phyloP scores from a whole-genome alignment of 2,329 filamentous ascomycete species.

The Cryphonectria nitschkei region DNA sequence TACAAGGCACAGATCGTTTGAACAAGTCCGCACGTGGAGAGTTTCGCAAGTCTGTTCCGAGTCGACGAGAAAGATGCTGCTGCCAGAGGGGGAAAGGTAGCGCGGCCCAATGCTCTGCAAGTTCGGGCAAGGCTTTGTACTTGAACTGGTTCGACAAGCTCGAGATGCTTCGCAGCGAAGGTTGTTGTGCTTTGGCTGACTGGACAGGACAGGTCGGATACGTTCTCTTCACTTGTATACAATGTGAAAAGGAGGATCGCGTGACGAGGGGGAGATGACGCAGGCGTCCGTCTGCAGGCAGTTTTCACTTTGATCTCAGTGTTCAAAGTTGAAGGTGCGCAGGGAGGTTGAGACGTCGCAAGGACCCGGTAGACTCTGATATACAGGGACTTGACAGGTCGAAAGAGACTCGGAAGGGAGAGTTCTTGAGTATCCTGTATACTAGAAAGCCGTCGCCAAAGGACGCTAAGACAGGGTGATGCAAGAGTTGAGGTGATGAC shows the following conservation, averaged over 20 bases:
- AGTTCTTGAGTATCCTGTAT: neutral
- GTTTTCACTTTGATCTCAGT: slow-evolving; percentile 2
- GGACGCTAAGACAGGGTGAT: slow-evolving; percentile 3
- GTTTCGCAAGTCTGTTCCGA: neutral
- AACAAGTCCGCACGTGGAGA: slow-evolving; percentile 5
- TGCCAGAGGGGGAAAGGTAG: neutral
- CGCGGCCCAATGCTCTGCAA: slow-evolving; percentile 5
- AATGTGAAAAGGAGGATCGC: neutral
- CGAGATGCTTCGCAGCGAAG: neutral
- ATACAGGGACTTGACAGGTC: neutral
- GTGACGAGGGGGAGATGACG: neutral
- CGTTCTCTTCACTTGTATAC: neutral
- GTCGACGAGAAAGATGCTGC: neutral
- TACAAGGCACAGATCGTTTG: neutral
- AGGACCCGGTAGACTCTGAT: neutral
- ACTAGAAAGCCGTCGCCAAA: slow-evolving; percentile 4
- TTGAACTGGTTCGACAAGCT: slow-evolving; percentile 8
- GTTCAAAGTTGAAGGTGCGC: neutral
- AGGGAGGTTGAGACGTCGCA: neutral
- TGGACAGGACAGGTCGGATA: neutral
- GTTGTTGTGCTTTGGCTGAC: neutral
- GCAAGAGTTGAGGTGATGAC: neutral
- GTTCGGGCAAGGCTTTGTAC: slow-evolving; percentile 2
- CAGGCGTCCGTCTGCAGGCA: neutral
- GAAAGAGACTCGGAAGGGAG: neutral